Evolutionary conservation across 345 rosid genomes (phyloP).

Genomic region (Syzygium aromaticum): DNA sequence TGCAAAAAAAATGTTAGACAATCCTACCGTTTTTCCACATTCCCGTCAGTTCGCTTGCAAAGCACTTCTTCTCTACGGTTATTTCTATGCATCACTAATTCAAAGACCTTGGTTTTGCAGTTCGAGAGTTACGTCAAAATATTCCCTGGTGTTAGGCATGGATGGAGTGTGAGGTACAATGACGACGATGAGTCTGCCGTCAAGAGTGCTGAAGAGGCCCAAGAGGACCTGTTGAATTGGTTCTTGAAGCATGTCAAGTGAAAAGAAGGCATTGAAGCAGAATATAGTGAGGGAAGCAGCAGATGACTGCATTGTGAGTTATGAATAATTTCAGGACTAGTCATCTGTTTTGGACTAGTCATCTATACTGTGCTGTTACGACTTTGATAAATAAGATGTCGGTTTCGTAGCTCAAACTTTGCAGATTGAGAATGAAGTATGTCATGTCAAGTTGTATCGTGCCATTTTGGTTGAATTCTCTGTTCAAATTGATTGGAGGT

Average conservation of each 20-base stretch:
- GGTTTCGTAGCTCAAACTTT: neutral
- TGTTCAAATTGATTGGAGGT: neutral
- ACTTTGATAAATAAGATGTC: neutral
- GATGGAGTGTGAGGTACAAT: slow-evolving; percentile 59
- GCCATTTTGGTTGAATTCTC: neutral
- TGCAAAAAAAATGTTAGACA: neutral
- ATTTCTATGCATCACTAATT: neutral
- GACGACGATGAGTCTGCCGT: slow-evolving; percentile 14
- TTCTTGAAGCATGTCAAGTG: neutral
- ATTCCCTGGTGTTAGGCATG: slow-evolving; percentile 44
- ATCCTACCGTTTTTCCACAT: neutral
- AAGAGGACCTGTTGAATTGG: neutral
- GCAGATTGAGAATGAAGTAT: neutral
- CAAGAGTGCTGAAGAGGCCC: neutral
- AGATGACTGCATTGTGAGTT: neutral
- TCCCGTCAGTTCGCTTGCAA: neutral
- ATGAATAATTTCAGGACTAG: neutral
- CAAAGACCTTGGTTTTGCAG: neutral
- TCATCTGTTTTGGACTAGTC: neutral
- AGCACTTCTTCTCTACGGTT: neutral
- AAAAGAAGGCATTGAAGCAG: neutral
- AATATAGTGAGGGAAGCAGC: neutral
- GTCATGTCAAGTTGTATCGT: neutral
- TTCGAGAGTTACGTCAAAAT: slow-evolving; percentile 33
- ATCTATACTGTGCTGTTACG: neutral